Base-by-base conservation (phyloP, 495 filamentous ascomycete species). In the Patellaria atrata region DNA sequence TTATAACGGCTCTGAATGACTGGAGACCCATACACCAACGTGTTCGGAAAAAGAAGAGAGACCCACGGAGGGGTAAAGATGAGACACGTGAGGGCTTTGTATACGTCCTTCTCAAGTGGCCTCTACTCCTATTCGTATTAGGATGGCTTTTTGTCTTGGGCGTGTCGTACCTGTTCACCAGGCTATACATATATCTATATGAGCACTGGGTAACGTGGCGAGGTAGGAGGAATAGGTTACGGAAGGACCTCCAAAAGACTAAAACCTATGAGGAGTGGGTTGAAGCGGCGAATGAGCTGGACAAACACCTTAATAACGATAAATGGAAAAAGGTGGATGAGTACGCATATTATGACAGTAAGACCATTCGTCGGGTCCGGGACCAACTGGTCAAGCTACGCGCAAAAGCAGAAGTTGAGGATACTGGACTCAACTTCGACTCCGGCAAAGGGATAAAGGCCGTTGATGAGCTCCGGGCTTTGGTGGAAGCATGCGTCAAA, bases 61-160 rank as follows among this genome's bases (percentile, higher is more conserved):
- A 52, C 27, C 39, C 47, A 12, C 35, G 43, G 13, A 37, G 58
- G 3, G 58, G 73, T 33, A 81, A 73, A 41, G 89, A 97, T 53
- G 89, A 97, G 57, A 94, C 87, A 2, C 64, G 89, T 30, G 89
- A 97, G 58, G 89, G 89, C 0, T 82, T 86, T 45, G 66, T 91
- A 10, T 96, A 97, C 54, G 68, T 66, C 1, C 50, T 96, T 17
- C 60, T 93, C 28, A 92, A 94, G 54, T 94, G 85, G 82, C 91
- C 89, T 4, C 68, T 97, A 39, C 60, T 97, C 19, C 45, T 81
- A 12, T 59, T 76, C 19, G 85, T 94, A 0, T 64, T 76, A 27
- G 68, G 74, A 9, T 96, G 85, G 84, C 71, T 97, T 33, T 30
- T 70, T 0, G 68, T 79, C 6, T 63, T 75, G 18, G 63, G 70